Base-by-base conservation (phyloP, 352 stramenopile species). In the Discostella stelligera region DNA sequence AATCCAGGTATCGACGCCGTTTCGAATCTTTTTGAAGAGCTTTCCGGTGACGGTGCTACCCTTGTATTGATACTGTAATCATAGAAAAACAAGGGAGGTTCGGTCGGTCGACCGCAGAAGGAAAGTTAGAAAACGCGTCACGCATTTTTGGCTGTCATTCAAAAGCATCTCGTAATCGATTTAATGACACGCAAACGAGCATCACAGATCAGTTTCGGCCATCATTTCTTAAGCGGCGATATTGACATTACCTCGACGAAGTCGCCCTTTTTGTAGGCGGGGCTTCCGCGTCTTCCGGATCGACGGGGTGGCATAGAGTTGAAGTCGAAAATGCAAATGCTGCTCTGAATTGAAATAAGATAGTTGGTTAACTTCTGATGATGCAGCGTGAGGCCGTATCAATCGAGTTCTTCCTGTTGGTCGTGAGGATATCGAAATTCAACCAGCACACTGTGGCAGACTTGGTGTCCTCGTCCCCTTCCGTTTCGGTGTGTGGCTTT, bases 181-280 rank as follows among this genome's bases (percentile, higher is more conserved):
- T 44, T 52, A 50, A 25, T 10, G 37, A 44, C 2, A 44, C 11
- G 37, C 37, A 44, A 10, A 14, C 37, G 37, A 14, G 11, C 37
- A 44, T 10, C 37, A 44, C 37, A 44, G 13, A 10, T 41, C 32
- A 41, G 9, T 41, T 41, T 3, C 32, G 32, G 32, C 32, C 37
- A 11, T 44, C 37, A 64, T n/a, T 3, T 30, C 37, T 27, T 21
- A 11, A 0, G 30, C 30, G 37, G n/a, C 2, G 13, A 41, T 18
- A 7, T 48, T 25, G 41, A 21, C 18, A 41, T 49, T 49, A 74
- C 66, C 44, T 74, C 66, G 39, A 74, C 59, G 27, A 27, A 65
- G 41, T 74, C 66, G n/a, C 65, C 65, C 66, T 74, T 74, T 55
- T 74, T 74, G 55, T 66, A 74, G 37, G 39, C 41, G 41, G 14